Conservation (phyloP, 495 filamentous ascomycete species). For the Chaetomium cochliodes region DNA sequence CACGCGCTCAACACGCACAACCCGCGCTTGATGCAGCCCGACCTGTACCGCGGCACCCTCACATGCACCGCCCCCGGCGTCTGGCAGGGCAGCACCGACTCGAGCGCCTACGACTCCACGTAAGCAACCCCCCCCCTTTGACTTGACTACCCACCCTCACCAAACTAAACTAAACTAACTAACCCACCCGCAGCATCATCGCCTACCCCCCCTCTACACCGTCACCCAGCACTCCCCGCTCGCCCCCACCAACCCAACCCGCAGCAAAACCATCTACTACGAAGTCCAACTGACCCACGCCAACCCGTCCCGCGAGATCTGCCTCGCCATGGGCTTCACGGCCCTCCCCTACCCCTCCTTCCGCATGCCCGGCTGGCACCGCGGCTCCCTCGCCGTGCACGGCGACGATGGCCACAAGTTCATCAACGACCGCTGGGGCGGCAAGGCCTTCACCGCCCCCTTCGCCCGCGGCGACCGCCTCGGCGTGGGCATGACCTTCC, state of each 20-base stretch:
- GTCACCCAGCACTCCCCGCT: constrained; percentile 66
- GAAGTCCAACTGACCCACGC: constrained; percentile 60
- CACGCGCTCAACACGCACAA: constrained; percentile 35
- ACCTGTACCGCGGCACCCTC: constrained; percentile 36
- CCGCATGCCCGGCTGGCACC: constrained; percentile 88
- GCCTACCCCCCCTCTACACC: constrained; percentile 76
- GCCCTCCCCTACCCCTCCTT: constrained; percentile 84
- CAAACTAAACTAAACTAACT: background rate
- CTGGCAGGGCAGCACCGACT: constrained; percentile 43
- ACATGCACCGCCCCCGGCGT: constrained; percentile 40
- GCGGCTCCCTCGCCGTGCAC: constrained; percentile 81
- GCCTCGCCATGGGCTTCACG: constrained; percentile 72
- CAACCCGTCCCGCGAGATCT: constrained; percentile 49
- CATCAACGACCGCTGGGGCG: constrained; percentile 83
- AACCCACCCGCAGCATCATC: constrained; percentile 43
- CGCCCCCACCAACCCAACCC: constrained; percentile 26
- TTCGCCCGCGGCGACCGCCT: constrained; percentile 49
- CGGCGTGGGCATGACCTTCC: constrained; percentile 68
- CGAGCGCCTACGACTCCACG: constrained; percentile 48
- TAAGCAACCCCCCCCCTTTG: background rate
- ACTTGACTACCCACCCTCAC: background rate
- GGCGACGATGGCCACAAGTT: constrained; percentile 87
- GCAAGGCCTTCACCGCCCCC: constrained; percentile 63
- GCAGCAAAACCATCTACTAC: constrained; percentile 68
- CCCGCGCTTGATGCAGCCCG: constrained; percentile 39